Evolutionary conservation across 768 basidiomycete species (phyloP).

Genomic region (Dendrothele bispora): DNA sequence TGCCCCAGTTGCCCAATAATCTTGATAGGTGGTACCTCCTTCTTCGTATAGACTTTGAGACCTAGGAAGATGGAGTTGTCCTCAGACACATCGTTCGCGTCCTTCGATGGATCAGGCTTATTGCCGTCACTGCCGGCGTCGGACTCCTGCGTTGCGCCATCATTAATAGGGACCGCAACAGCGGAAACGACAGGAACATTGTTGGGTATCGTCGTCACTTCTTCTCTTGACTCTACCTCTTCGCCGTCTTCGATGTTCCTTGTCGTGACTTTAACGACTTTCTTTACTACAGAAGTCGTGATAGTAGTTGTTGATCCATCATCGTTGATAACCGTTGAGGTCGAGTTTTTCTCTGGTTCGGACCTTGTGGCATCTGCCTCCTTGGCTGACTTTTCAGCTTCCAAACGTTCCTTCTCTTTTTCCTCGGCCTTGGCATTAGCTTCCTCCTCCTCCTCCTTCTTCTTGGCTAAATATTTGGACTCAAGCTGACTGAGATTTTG

Average conservation of each 20-base stretch:
- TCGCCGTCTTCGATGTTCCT: background rate
- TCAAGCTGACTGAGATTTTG: conserved; percentile 15
- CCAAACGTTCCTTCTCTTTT: background rate
- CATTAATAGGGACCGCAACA: too few species aligned
- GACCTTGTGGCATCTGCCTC: background rate
- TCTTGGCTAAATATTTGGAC: conserved; percentile 13
- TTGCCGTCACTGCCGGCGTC: too few species aligned
- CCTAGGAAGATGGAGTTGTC: conserved; percentile 8
- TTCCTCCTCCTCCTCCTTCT: conserved; percentile 10
- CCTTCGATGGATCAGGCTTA: conserved; percentile 1
- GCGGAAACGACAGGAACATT: too few species aligned
- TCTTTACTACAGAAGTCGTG: background rate
- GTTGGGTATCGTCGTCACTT: background rate
- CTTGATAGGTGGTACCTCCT: background rate
- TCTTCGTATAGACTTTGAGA: conserved; percentile 5
- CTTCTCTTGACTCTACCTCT: conserved; percentile 1
- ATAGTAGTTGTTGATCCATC: background rate
- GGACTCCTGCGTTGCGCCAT: too few species aligned
- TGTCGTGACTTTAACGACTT: background rate
- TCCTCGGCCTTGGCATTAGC: conserved; percentile 9
- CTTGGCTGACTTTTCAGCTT: background rate
- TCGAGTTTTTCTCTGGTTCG: too few species aligned
- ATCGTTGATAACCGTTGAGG: background rate
- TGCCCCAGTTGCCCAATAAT: conserved; percentile 5
- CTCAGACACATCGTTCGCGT: conserved; percentile 1